Base-by-base conservation (phyloP, 176 grass and related monocot genomes). In the Ensete glaucum region DNA sequence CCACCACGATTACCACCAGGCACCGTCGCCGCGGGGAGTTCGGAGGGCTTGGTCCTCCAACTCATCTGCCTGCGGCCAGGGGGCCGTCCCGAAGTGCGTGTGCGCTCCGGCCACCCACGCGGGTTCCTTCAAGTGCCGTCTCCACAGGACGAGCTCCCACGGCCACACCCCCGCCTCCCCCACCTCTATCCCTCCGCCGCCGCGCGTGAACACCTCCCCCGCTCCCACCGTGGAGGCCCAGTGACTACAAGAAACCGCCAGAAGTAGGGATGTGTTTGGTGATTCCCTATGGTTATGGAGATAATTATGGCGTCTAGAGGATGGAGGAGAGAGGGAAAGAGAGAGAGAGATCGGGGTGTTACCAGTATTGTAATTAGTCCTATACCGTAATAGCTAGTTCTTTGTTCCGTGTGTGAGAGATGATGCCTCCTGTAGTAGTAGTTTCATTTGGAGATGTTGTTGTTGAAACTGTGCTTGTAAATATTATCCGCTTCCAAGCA, bases 41-140 rank as follows among this genome's bases (percentile, higher is more conserved):
- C 86, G 70, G 79, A 78, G 86, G 17, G 77, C 78, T 0, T 79
- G 81, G 0, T 90, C 93, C 1, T 68, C 80, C 10, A 59, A 73
- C 58, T 50, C 55, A 57, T 77, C 74, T 9, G 19, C 56, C 54
- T 50, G 71, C 71, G 54, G 76, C 24, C 85, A 88, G 29, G 89
- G 85, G 6, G 34, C 10, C 29, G 65, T n/a, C 27, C 72, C 70
- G 52, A 97, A 90, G 77, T 97, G 94, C 80, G 88, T 97, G n/a
- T 97, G 94, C 17, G 88, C 94, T 1, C 90, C 94, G 64, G 77
- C 94, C n/a, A 97, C 88, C 17, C 90, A 93, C 43, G 79, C 90
- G 0, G 83, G 88, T 1, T 93, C 93, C 0, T 97, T 97, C 83
- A 97, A 97, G 85, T 97, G 93, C 72, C 93, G 93, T 1, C 85